These are phyloP conservation scores for Lepidium sativum DNA, from an alignment of 345 rosid genomes.

Conservation along the genomic window DNA sequence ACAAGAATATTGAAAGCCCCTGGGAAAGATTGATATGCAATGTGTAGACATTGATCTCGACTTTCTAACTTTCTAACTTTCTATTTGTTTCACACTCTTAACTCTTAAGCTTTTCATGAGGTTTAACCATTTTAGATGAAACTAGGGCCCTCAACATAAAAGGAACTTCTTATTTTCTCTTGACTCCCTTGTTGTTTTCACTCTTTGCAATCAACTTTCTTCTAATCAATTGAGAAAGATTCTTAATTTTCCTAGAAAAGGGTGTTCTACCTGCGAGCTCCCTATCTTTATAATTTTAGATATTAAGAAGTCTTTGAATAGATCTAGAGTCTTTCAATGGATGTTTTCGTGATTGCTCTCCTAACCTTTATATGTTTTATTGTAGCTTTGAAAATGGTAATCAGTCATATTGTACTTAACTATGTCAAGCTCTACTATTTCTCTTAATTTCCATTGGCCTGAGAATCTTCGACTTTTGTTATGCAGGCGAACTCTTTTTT, in stretches of 20 bases:
- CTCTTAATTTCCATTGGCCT: not conserved
- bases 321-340: not conserved
- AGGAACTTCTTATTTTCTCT: not conserved
- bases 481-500: conserved; percentile 87
- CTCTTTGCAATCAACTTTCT: not conserved
- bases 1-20: not conserved
- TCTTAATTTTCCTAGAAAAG: not conserved
- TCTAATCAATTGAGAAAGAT: not conserved
- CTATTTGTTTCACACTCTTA: not conserved
- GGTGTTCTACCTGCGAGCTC: not conserved
- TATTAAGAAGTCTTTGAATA: not conserved
- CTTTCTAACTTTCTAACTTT: not conserved
- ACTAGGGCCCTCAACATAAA: not conserved
- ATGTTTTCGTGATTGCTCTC: too few relatives aligned
- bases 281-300: not conserved
- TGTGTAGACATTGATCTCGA: not conserved
- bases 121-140: not conserved
- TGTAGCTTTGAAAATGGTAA: not conserved
- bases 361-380: not conserved
- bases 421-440: not conserved
- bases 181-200: not conserved
- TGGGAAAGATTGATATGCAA: not conserved
- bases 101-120: not conserved
- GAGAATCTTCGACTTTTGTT: conserved; percentile 1
- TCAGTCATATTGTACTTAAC: not conserved